phyloP scores from a whole-genome alignment of 768 basidiomycete genomes.

The Cubamyces sp. region DNA sequence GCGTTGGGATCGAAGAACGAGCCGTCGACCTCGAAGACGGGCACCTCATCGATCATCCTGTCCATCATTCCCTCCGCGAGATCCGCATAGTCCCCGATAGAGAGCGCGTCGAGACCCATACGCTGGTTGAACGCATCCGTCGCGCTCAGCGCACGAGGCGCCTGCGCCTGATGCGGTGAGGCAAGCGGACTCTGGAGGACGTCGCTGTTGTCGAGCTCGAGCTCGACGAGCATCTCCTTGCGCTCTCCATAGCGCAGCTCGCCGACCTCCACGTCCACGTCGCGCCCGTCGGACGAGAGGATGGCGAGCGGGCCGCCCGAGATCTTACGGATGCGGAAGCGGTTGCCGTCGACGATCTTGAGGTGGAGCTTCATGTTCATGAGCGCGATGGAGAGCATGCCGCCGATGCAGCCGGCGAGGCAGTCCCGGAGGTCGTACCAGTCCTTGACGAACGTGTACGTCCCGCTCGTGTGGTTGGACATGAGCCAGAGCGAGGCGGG shows the following conservation, averaged over 20 bases:
- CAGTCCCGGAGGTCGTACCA: slow-evolving; percentile 96
- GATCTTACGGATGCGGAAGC: slow-evolving; percentile 94
- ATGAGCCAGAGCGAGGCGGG: slow-evolving; percentile 98
- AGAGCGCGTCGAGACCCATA: slow-evolving; percentile 77
- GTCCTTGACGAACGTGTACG: slow-evolving; percentile 97
- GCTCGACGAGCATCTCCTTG: slow-evolving; percentile 96
- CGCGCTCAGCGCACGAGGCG: slow-evolving; percentile 58
- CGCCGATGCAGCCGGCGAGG: slow-evolving; percentile 92
- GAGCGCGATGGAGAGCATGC: slow-evolving; percentile 94
- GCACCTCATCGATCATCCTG: slow-evolving; percentile 96
- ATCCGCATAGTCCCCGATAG: slow-evolving; percentile 72
- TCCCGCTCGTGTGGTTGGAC: slow-evolving; percentile 96
- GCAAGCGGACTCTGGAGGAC: slow-evolving; percentile 19
- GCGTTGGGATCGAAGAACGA: slow-evolving; percentile 93
- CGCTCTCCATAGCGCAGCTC: slow-evolving; percentile 95
- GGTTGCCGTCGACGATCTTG: slow-evolving; percentile 85
- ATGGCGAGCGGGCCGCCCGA: slow-evolving; percentile 88
- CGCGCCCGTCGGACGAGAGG: slow-evolving; percentile 87
- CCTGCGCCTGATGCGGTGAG: slow-evolving; percentile 25
- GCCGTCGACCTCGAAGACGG: slow-evolving; percentile 94
- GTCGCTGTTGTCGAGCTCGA: slow-evolving; percentile 87
- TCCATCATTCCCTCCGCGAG: slow-evolving; percentile 94
- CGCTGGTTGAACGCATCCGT: slow-evolving; percentile 89
- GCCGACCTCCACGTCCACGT: slow-evolving; percentile 94
- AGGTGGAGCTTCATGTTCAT: slow-evolving; percentile 95